Conservation (phyloP, 2,329 filamentous ascomycete species). For the Cordyceps cicadae region DNA sequence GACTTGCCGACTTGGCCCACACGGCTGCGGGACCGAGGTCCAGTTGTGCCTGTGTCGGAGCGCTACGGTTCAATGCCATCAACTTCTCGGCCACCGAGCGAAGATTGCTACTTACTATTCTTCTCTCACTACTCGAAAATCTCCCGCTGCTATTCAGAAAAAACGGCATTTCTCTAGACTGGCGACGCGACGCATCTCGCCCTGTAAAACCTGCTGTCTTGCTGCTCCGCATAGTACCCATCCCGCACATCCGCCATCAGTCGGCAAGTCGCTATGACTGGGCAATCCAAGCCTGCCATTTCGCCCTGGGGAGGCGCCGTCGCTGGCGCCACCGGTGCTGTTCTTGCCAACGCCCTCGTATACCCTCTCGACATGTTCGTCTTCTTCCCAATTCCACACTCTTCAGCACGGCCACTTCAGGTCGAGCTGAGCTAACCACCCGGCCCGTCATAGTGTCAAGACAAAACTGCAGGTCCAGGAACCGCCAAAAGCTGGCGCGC, state of each 20-base stretch:
- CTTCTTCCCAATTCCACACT: slow-evolving; percentile 7
- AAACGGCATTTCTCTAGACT: background rate
- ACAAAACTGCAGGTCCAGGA: slow-evolving; percentile 93
- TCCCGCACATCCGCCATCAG: background rate
- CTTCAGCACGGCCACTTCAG: background rate
- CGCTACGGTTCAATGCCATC: slow-evolving; percentile 7
- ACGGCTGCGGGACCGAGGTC: slow-evolving; percentile 10
- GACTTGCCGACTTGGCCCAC: slow-evolving; percentile 6
- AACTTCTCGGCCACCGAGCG: background rate
- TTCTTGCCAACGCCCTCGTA: slow-evolving; percentile 88
- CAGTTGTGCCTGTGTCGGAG: slow-evolving; percentile 10
- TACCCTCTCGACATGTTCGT: slow-evolving; percentile 95
- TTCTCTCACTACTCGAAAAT: background rate
- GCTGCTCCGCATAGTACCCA: background rate
- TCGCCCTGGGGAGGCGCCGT: slow-evolving; percentile 91
- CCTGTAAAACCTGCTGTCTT: background rate
- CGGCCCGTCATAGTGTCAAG: slow-evolving; percentile 61
- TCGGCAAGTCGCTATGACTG: slow-evolving; percentile 33
- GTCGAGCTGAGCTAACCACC: background rate
- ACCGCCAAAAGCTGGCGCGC: slow-evolving; percentile 45
- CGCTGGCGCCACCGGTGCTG: slow-evolving; percentile 85
- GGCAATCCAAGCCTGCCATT: slow-evolving; percentile 59
- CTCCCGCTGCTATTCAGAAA: background rate
- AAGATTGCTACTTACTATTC: background rate
- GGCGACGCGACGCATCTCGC: background rate